Percentiles rank a stretch among this genome's conserved stretches.
These are phyloP conservation scores for Tephrocybe sp. DNA, from an alignment of 768 basidiomycete genomes.

Conservation along the genomic window DNA sequence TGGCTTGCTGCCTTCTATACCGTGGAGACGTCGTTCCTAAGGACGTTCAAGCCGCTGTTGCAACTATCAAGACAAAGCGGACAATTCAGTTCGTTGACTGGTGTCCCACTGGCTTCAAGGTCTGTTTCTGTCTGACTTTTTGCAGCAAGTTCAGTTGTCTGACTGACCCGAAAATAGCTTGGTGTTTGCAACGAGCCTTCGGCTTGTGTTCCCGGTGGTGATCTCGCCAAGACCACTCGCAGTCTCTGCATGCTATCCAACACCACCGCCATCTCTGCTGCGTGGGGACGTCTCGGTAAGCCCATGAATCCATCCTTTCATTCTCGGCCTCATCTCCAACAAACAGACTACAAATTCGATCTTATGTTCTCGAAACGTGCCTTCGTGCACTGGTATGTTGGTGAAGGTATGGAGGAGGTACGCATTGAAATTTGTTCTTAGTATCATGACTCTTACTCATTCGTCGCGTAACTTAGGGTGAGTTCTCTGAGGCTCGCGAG, in stretches of 20 bases:
- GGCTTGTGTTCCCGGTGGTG: conserved; percentile 89
- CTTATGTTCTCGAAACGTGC: conserved; percentile 96
- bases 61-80: conserved; percentile 94
- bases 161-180: conserved; percentile 49
- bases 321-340: conserved; percentile 12
- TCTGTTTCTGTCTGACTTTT: conserved; percentile 20
- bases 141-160: background rate
- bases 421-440: conserved; percentile 18
- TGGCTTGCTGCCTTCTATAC: conserved; percentile 92
- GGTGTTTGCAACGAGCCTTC: conserved; percentile 98
- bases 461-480: conserved; percentile 52
- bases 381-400: conserved; percentile 93
- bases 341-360: conserved; percentile 93
- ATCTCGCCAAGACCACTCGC: conserved; percentile 91
- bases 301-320: background rate
- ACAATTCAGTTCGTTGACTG: conserved; percentile 99
- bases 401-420: conserved; percentile 98
- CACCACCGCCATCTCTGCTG: conserved; percentile 91
- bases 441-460: conserved; percentile 1
- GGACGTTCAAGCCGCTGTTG: conserved; percentile 91
- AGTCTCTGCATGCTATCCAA: conserved; percentile 98
- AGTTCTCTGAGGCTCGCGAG: conserved; percentile 98
- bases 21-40: conserved; percentile 97
- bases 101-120: conserved; percentile 98
- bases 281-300: conserved; percentile 85